Percentiles rank a stretch among this genome's conserved stretches.
phyloP scores from a whole-genome alignment of 169 alveolate species.

The Amoebophrya sp. region DNA sequence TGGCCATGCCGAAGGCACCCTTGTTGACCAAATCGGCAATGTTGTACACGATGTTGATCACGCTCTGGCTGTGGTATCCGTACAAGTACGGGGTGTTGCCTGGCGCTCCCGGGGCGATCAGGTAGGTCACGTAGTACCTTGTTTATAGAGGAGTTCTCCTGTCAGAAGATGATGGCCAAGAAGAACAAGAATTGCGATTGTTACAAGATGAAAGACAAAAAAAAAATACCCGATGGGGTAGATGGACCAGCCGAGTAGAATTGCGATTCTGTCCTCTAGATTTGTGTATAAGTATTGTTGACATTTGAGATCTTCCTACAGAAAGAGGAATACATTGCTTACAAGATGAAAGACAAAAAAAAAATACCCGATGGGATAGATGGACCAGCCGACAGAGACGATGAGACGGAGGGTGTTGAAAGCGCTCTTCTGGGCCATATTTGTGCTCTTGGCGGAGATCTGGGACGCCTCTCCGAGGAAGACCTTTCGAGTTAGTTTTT shows the following conservation, averaged over 20 bases:
- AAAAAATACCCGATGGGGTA: too few relatives aligned
- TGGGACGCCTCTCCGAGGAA: not conserved
- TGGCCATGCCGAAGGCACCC: conserved; percentile 6
- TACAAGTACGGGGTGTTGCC: not conserved
- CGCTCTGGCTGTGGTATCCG: not conserved
- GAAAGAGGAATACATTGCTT: too few relatives aligned
- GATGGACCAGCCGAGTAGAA: too few relatives aligned
- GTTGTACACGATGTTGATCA: not conserved
- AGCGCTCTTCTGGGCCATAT: not conserved
- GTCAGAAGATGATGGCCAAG: too few relatives aligned
- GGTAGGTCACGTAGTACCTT: not conserved
- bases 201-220: too few relatives aligned
- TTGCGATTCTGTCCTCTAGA: too few relatives aligned
- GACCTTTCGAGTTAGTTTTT: too few relatives aligned
- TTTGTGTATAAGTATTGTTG: too few relatives aligned
- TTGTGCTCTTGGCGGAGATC: not conserved
- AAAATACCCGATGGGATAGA: not conserved
- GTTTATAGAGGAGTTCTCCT: too few relatives aligned
- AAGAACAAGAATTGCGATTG: too few relatives aligned
- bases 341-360: too few relatives aligned
- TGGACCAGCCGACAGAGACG: not conserved
- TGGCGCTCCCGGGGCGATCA: not conserved
- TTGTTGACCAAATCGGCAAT: not conserved
- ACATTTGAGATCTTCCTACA: too few relatives aligned
- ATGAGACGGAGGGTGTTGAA: not conserved